Percentiles rank a stretch among this genome's conserved stretches.
Conservation (phyloP, 164 flowering plant genomes). For the Chimonanthus salicifolius region DNA sequence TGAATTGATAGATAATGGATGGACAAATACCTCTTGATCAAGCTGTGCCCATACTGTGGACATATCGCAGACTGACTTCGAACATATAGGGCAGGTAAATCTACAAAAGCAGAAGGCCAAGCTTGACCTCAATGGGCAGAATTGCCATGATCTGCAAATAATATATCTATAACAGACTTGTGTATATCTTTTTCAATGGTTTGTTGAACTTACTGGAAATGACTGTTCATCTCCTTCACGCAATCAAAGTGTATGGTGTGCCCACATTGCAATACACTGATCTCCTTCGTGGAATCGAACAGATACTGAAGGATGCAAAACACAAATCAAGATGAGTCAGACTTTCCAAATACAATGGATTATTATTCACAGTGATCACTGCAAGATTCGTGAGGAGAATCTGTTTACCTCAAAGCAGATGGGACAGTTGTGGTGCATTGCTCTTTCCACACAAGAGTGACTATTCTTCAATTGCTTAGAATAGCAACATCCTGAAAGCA, state of each 20-base stretch:
- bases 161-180: not conserved
- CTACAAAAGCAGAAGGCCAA: constrained; percentile 30
- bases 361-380: not conserved
- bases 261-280: constrained; percentile 67
- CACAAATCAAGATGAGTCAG: not conserved
- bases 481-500: constrained; percentile 66
- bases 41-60: constrained; percentile 59
- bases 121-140: not conserved
- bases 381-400: not conserved
- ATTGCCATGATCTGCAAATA: not conserved
- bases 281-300: constrained; percentile 66
- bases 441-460: constrained; percentile 73
- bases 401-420: constrained; percentile 77
- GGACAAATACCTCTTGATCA: constrained; percentile 58
- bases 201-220: constrained; percentile 41
- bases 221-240: constrained; percentile 63
- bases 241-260: constrained; percentile 86
- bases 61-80: constrained; percentile 73
- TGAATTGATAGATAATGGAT: not conserved
- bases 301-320: constrained; percentile 49
- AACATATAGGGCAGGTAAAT: constrained; percentile 80
- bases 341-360: not conserved
- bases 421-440: constrained; percentile 93
- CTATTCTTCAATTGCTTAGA: constrained; percentile 45
- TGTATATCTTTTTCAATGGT: not conserved